A percentile compares a stretch with the other conserved stretches of the same genome.
Conservation (phyloP, 495 filamentous ascomycete species). For the Apiosordaria backusii region DNA sequence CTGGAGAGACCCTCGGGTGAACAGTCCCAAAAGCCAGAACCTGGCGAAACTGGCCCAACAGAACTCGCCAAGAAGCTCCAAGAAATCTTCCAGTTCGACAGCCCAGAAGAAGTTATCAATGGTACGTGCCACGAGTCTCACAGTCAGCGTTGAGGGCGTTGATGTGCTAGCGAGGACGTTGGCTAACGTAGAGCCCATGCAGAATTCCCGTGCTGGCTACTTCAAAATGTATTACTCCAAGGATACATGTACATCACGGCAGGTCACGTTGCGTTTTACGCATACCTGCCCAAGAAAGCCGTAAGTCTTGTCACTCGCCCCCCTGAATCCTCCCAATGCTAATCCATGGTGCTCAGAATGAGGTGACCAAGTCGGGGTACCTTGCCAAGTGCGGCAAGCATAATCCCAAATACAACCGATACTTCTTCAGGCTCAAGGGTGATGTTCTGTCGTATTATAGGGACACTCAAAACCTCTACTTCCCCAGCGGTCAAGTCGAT, state of each 20-base stretch:
- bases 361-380: conserved; percentile 81
- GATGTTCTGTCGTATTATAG: conserved; percentile 93
- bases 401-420: conserved; percentile 85
- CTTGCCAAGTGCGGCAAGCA: conserved; percentile 84
- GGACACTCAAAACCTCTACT: conserved; percentile 81
- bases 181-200: conserved; percentile 15
- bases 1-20: conserved; percentile 41
- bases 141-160: not conserved
- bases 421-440: conserved; percentile 95
- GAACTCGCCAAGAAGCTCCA: conserved; percentile 66
- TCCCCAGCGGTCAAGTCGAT: conserved; percentile 88
- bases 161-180: not conserved
- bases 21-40: conserved; percentile 26
- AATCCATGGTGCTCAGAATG: conserved; percentile 53
- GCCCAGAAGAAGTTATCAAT: conserved; percentile 78
- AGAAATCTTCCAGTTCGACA: conserved; percentile 86
- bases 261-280: conserved; percentile 94
- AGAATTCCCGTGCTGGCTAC: conserved; percentile 93
- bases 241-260: conserved; percentile 97
- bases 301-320: conserved; percentile 43
- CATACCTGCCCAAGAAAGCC: conserved; percentile 88
- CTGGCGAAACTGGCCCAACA: conserved; percentile 38
- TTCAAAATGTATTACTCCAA: conserved; percentile 88
- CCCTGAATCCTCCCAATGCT: conserved; percentile 6
- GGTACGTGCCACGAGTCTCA: conserved; percentile 40